These are phyloP conservation scores for Carallia brachiata DNA, from an alignment of 345 rosid species.

Conservation along the genomic window DNA sequence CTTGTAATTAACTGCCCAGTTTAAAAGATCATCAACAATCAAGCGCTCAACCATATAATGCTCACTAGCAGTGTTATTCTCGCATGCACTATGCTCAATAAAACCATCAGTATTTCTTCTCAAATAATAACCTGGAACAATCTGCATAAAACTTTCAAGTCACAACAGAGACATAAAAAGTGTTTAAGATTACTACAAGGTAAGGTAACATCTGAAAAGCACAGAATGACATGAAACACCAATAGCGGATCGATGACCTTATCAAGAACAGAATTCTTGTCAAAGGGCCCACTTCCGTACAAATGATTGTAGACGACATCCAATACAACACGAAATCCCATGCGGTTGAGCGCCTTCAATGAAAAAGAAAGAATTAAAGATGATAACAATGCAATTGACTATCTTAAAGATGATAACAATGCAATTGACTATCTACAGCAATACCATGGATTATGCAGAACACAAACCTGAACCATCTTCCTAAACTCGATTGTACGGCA, in stretches of 20 bases:
- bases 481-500: constrained; percentile 76
- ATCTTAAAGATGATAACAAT: background rate
- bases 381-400: background rate
- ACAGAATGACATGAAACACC: background rate
- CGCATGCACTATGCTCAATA: constrained; percentile 82
- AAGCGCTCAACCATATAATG: constrained; percentile 92
- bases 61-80: constrained; percentile 96
- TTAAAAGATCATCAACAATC: constrained; percentile 76
- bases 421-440: background rate
- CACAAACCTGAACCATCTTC: constrained; percentile 86
- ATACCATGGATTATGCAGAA: background rate
- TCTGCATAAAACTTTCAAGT: constrained; percentile 38
- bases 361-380: constrained; percentile 9
- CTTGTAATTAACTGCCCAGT: constrained; percentile 87
- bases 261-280: constrained; percentile 80
- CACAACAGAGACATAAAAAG: constrained; percentile 4
- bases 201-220: constrained; percentile 10
- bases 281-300: constrained; percentile 80
- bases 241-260: constrained; percentile 47
- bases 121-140: constrained; percentile 98
- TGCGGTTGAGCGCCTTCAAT: constrained; percentile 61
- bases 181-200: background rate
- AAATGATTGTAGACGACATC: constrained; percentile 97
- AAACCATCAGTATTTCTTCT: constrained; percentile 80
- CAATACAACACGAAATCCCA: constrained; percentile 71